Evolutionary conservation across 1,284 basidiomycete species (phyloP).

Genomic region (Neonothopanus nambi): DNA sequence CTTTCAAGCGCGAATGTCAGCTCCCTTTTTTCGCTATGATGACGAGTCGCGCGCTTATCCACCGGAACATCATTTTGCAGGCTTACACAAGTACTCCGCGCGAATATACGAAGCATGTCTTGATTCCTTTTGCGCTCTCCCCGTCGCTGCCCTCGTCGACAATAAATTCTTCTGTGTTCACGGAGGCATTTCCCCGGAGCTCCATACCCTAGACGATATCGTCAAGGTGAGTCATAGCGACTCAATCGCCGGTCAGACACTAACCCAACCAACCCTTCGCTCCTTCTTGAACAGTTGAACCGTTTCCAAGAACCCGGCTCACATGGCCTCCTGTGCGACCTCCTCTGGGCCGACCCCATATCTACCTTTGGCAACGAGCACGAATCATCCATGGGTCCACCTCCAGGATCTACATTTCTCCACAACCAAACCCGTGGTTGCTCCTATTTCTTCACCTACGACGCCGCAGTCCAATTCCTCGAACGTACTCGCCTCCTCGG

Average conservation of each 20-base stretch:
- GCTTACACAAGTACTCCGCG: conserved; percentile 91
- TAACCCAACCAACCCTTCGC: neutral
- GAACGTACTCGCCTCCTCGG: conserved; percentile 91
- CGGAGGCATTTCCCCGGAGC: conserved; percentile 91
- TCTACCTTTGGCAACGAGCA: conserved; percentile 72
- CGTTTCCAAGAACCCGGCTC: conserved; percentile 95
- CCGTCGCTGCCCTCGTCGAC: conserved; percentile 92
- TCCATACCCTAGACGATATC: conserved; percentile 83
- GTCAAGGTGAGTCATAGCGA: conserved; percentile 52
- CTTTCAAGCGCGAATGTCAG: conserved; percentile 91
- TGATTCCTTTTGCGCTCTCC: conserved; percentile 89
- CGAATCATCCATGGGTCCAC: conserved; percentile 38
- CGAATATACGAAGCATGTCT: conserved; percentile 90
- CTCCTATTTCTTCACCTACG: conserved; percentile 95
- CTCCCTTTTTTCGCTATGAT: too few species aligned
- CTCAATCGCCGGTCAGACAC: conserved; percentile 4
- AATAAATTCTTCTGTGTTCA: conserved; percentile 98
- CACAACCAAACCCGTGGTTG: conserved; percentile 94
- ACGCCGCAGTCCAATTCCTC: conserved; percentile 92
- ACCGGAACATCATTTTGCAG: conserved; percentile 36
- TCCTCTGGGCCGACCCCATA: conserved; percentile 95
- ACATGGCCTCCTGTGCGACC: conserved; percentile 90
- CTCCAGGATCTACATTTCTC: conserved; percentile 62
- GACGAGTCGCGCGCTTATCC: neutral
- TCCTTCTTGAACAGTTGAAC: conserved; percentile 73